phyloP scores from a whole-genome alignment of 257 asterid species.

The Solanum ossicruentum region DNA sequence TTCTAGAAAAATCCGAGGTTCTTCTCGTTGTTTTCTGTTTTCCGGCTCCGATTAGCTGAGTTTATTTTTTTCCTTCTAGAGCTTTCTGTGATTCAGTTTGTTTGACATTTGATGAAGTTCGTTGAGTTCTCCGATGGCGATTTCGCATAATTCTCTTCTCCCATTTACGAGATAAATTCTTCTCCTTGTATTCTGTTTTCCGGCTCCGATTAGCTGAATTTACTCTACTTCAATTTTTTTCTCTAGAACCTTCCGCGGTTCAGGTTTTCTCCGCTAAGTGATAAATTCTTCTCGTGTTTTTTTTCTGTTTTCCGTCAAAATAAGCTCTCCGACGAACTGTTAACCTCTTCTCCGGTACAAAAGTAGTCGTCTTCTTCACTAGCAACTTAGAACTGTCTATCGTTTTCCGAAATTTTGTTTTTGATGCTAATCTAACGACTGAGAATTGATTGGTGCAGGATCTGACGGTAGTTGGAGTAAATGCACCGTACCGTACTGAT shows the following conservation, averaged over 20 bases:
- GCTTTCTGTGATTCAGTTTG: too few relatives aligned
- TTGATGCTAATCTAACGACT: neutral
- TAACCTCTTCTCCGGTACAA: neutral
- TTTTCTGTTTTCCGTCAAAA: neutral
- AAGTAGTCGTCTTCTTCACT: neutral
- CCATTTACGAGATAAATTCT: too few relatives aligned
- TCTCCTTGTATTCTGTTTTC: neutral
- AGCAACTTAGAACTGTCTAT: neutral
- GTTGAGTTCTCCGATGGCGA: too few relatives aligned
- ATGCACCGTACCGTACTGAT: neutral
- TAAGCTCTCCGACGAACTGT: neutral
- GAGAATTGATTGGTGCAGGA: neutral
- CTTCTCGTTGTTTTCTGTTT: neutral
- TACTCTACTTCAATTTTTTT: neutral
- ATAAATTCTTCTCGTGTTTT: too few relatives aligned
- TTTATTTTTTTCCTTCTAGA: neutral
- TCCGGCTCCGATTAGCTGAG: neutral
- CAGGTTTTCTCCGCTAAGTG: neutral
- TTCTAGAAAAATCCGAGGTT: too few relatives aligned
- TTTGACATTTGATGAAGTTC: too few relatives aligned
- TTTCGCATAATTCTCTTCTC: too few relatives aligned
- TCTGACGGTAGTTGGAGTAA: neutral
- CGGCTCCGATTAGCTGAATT: neutral
- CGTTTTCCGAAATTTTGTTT: neutral
- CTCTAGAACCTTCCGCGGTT: neutral